These are phyloP conservation scores for Triticum dicoccoides DNA, from an alignment of 176 grass and related monocot species.

Conservation along the genomic window DNA sequence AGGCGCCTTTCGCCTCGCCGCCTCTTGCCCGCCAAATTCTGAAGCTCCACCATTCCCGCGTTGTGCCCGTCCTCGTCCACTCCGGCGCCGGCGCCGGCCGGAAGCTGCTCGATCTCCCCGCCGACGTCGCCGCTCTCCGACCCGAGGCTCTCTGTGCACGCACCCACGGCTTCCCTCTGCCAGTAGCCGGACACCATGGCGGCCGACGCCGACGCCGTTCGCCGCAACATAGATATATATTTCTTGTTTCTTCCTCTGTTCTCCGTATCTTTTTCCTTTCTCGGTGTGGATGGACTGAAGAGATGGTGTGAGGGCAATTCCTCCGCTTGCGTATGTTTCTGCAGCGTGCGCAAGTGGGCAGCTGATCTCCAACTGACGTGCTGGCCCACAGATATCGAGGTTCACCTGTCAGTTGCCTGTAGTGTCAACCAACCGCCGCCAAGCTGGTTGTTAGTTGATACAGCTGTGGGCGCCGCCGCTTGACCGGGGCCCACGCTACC, in stretches of 20 bases:
- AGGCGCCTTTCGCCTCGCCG: background rate
- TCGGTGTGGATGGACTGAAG: conserved; percentile 14
- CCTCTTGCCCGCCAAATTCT: background rate
- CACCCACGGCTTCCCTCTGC: background rate
- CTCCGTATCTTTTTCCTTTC: background rate
- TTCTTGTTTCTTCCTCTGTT: background rate
- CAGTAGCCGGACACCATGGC: background rate
- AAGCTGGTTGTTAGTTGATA: background rate
- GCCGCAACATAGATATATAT: conserved; percentile 3
- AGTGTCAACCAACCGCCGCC: background rate
- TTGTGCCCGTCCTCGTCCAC: background rate
- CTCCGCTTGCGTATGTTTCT: too few species aligned
- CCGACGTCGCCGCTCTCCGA: conserved; percentile 71
- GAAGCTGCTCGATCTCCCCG: conserved; percentile 34
- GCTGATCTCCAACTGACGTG: background rate
- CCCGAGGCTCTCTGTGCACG: conserved; percentile 75
- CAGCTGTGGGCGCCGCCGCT: background rate
- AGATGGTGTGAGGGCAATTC: background rate
- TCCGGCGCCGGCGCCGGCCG: background rate
- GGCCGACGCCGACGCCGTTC: background rate
- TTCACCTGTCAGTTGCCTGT: background rate
- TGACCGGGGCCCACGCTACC: background rate
- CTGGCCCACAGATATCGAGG: accelerated
- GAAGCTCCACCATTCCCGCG: background rate
- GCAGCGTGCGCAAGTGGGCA: background rate